Evolutionary conservation across 1,284 basidiomycete genomes (phyloP).

Genomic region (Naganishia liquefaciens): DNA sequence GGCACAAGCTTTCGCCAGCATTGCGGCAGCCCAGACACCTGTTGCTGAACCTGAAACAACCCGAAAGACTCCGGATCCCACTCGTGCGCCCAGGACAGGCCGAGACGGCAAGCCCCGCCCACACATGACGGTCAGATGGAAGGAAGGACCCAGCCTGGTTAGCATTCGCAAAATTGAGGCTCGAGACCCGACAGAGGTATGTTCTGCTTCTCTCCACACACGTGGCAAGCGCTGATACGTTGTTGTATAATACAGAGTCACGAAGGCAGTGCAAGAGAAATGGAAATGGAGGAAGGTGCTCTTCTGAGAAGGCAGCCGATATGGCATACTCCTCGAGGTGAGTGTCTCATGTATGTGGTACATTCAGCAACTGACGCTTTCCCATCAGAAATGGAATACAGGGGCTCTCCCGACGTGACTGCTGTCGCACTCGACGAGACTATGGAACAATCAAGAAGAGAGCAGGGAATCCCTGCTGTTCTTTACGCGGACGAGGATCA

Average conservation of each 20-base stretch:
- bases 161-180: constrained; percentile 2
- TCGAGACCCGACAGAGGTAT: constrained; percentile 10
- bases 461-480: not conserved
- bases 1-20: constrained; percentile 8
- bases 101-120: constrained; percentile 16
- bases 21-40: constrained; percentile 1
- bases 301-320: not conserved
- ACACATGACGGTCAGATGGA: constrained; percentile 21
- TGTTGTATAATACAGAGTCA: not conserved
- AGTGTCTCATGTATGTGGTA: not conserved
- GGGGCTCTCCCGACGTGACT: constrained; percentile 6
- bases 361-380: not conserved
- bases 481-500: constrained; percentile 2
- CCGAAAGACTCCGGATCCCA: constrained; percentile 14
- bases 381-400: constrained; percentile 13
- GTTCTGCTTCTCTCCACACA: not conserved
- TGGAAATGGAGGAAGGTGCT: constrained; percentile 21
- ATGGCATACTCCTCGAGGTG: constrained; percentile 12
- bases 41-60: constrained; percentile 3
- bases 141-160: not conserved
- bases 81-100: constrained; percentile 10
- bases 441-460: not conserved
- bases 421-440: not conserved
- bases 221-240: not conserved
- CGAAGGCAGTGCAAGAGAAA: constrained; percentile 22